Conservation (phyloP, 176 grass and related monocot species). For the Typha latifolia region DNA sequence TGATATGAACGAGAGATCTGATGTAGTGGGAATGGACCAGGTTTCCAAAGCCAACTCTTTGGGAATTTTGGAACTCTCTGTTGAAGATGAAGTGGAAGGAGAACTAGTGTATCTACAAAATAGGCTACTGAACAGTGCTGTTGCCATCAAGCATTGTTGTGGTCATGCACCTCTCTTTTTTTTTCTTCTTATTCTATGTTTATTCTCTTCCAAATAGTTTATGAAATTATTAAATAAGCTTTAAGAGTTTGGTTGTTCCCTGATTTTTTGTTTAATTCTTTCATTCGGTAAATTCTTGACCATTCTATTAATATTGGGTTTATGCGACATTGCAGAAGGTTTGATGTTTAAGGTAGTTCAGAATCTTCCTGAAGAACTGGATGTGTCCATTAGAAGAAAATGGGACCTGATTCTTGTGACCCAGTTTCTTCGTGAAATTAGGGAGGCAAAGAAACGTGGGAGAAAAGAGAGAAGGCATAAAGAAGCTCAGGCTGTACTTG, state of each 20-base stretch:
- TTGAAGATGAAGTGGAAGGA: conserved; percentile 95
- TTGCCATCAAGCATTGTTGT: conserved; percentile 55
- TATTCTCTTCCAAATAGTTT: not conserved
- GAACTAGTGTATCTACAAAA: conserved; percentile 87
- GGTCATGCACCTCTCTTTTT: conserved; percentile 36
- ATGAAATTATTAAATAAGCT: conserved; percentile 1
- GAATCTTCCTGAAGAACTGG: conserved; percentile 61
- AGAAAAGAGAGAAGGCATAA: conserved; percentile 92
- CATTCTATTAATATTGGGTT: not conserved
- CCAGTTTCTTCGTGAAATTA: conserved; percentile 88
- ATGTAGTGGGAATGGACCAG: conserved; percentile 33
- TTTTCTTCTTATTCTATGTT: conserved; percentile 2
- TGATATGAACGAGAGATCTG: conserved; percentile 19
- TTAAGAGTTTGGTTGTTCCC: not conserved
- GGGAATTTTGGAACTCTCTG: conserved; percentile 54
- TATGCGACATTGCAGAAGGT: conserved; percentile 44
- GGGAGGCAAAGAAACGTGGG: conserved; percentile 91
- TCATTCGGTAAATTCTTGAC: not conserved
- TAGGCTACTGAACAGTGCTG: conserved; percentile 72
- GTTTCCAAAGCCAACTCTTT: conserved; percentile 44
- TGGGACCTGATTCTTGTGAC: conserved; percentile 90
- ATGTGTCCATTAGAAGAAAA: conserved; percentile 61
- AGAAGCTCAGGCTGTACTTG: conserved; percentile 95
- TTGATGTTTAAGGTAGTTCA: conserved; percentile 63
- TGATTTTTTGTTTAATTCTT: conserved; percentile 18